phyloP scores from a whole-genome alignment of 805 yeast species.

The Yarrowia divulgata region DNA sequence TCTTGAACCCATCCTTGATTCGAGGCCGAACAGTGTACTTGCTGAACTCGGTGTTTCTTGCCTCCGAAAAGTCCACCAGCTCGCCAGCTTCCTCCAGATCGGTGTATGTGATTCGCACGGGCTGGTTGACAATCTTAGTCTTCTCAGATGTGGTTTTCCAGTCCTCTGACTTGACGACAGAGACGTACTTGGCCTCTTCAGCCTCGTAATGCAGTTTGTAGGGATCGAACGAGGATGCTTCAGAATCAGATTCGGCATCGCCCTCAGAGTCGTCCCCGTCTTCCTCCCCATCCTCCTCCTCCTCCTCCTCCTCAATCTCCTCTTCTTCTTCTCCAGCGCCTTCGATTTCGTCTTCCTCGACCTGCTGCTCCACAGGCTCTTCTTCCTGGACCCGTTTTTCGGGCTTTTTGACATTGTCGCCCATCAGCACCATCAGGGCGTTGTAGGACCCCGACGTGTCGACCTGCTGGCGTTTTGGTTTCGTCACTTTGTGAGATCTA shows the following conservation, averaged over 20 bases:
- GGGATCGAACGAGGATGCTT: constrained; percentile 60
- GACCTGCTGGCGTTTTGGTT: constrained; percentile 19
- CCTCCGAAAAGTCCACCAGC: constrained; percentile 24
- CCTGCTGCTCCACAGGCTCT: constrained; percentile 41
- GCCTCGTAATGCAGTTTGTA: constrained; percentile 76
- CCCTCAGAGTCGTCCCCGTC: constrained; percentile 47
- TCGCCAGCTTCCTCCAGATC: constrained; percentile 5
- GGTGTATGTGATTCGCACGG: constrained; percentile 14
- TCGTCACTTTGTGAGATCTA: constrained; percentile 26
- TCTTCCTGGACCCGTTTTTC: constrained; percentile 40
- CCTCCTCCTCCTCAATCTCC: constrained; percentile 46
- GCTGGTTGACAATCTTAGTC: neutral
- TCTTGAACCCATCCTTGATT: constrained; percentile 6
- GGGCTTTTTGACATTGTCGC: constrained; percentile 16
- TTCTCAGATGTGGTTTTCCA: constrained; percentile 22
- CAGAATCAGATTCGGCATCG: neutral
- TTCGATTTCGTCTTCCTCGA: constrained; percentile 45
- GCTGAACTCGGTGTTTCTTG: neutral
- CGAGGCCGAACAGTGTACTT: constrained; percentile 21
- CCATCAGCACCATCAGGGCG: constrained; percentile 19
- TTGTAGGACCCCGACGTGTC: constrained; percentile 13
- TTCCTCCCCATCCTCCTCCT: constrained; percentile 48
- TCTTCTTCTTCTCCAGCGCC: constrained; percentile 49
- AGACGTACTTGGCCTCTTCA: constrained; percentile 43
- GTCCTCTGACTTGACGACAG: constrained; percentile 14